Base-by-base conservation (phyloP, 208 protist genomes). In the Jaenimonas drosophilae region DNA sequence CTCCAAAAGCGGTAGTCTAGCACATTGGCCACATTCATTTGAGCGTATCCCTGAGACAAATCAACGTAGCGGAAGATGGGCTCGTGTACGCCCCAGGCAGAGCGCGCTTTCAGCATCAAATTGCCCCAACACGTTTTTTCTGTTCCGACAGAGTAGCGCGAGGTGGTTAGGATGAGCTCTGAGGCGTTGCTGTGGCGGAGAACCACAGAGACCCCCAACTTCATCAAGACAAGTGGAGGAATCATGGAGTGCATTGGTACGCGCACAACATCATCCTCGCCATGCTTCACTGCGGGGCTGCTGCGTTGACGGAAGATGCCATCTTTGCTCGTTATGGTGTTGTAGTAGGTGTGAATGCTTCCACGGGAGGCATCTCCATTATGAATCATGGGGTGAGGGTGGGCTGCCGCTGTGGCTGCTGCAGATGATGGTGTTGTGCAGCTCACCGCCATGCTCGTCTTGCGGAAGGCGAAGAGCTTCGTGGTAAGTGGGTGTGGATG, bases 21-120 rank as follows among this genome's bases (percentile, higher is more conserved):
- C 14, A 42, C 33, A 43, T 60, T 49, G 24, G 54, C 59, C 14
- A 74, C 51, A 40, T 56, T 45, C 24, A 74, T 64, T n/a, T 54
- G 54, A 21, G 39, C 47, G 5, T 53, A 30, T 4, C 60, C 66
- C 17, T 19, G 2, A 14, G 58, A 36, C 16, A 63, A 34, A 41
- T 74, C 66, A 28, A 64, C 3, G 36, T 74, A 74, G 17, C 66
- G 59, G 11, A 74, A 55, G 24, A 59, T 42, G 0, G 66, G 60
- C 2, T 55, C 36, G 45, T 52, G 54, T 0, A 69, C 60, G 4
- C 60, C 60, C 66, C 66, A 74, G 26, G 55, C 66, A 2, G 47
- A 53, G 29, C 54, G 42, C 6, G 60, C 59, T 20, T 74, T 74
- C 14, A 49, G 54, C 7, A 74, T 33, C 11, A 69, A 25, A 9